Base-by-base conservation (phyloP, 148 eudicot species). In the Rheum nobile region DNA sequence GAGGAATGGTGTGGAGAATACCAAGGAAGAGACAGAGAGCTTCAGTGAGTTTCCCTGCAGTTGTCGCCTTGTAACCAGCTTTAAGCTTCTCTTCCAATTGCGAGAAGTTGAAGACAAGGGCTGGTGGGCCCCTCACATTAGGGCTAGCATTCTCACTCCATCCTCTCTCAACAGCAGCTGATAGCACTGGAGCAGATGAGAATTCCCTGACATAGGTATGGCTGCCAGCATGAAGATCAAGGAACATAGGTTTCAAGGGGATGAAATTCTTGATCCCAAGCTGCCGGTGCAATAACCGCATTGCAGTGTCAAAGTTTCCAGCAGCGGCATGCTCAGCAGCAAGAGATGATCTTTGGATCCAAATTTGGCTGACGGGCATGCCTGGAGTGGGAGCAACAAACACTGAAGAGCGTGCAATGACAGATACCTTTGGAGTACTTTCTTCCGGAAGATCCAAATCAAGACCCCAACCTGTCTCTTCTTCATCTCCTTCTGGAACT, bases 241-340 rank as follows among this genome's bases (percentile, higher is more conserved):
- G 77, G 38, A 84, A 84, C 37, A 84, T 74, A 24, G 75, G 80
- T 47, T 73, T 84, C 65, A 84, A 37, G 26, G 87, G 87, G 42
- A 74, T 37, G 72, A 82, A 84, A 72, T 84, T 84, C 70, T 67
- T 82, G 50, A 84, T 77, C 13, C 85, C 87, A 43, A 84, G 78
- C 75, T 84, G 87, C 37, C 83, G 70, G 75, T 71, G 70, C 4
- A 84, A 79, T 76, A 84, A 79, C 74, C 87, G 81, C 85, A 84
- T 84, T 24, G 85, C 87, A 22, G 83, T 78, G 67, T 84, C 85
- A 31, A 82, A 84, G 69, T 80, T 84, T 19, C 87, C 87, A 8
- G 87, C 87, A 26, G 85, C 85, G 4, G 76, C 84, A 75, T 73
- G 82, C 74, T 84, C 87, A 34, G 85, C 85, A 59, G 85, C 85